Evolutionary conservation across 495 filamentous ascomycete genomes (phyloP), one percentile per base, ranked within the genome.

Genomic region (Amphirosellinia nigrospora): DNA sequence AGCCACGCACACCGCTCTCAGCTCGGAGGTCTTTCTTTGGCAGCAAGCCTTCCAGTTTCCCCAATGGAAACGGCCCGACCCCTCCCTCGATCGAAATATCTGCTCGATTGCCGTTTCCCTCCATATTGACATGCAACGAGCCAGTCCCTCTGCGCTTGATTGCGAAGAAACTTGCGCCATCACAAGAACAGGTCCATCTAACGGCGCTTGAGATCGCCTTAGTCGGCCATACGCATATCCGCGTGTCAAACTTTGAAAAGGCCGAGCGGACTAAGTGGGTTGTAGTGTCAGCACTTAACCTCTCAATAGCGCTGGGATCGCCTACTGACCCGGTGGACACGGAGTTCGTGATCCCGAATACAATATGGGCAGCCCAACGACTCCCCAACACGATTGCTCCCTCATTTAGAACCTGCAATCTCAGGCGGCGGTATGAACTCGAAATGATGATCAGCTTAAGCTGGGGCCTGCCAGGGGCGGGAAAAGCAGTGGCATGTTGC

Each of bases 81-180:
- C 71, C 82, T 0, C 86, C 85, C 9, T 79, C 77, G 1, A 77
- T 87, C 58, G 85, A 86, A 68, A 87, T 97, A 41, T 95, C 97
- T 75, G 90, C 91, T 6, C 87, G 95, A 6, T 82, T 99, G 39
- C 96, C 96, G 0, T 91, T 94, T 77, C 96, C 96, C 4, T 86
- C 94, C 4, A 93, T 97, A 50, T 78, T 98, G 30, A 97, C 94
- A 0, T 97, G 95, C 81, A 94, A 94, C 76, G 86, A 94, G 67
- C 88, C 92, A 0, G 76, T 99, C 5, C 94, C 96, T 19, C 82
- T 99, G 4, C 89, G 94, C 0, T 78, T 99, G 9, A 78, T 99
- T 7, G 84, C 91, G 23, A 91, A 89, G 64, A 96, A 93, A 75
- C 77, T 92, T 8, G 90, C 85, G n/a, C 86, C 90, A 7, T 85